Conservation (phyloP, 139 green algal genomes). For the Closterium sp. region DNA sequence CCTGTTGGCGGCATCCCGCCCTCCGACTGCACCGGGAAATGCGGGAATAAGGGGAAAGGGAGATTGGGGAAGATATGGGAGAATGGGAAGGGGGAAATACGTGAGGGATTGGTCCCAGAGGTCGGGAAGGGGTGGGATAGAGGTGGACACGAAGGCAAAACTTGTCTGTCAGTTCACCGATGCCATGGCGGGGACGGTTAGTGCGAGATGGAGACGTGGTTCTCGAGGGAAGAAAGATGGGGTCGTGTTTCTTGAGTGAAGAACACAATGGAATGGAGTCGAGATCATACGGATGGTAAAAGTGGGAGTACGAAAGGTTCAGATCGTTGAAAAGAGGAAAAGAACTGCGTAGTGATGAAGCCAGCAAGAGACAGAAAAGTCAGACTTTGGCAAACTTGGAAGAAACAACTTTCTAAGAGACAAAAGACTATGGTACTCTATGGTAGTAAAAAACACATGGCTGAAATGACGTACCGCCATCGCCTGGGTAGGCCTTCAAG, state of each 20-base stretch:
- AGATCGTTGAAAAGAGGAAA: neutral
- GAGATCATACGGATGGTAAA: neutral
- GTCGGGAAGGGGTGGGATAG: neutral
- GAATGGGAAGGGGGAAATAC: neutral
- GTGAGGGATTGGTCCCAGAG: neutral
- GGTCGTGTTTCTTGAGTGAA: no score
- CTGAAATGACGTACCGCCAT: neutral
- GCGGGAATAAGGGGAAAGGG: neutral
- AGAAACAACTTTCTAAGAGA: neutral
- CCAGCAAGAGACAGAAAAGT: neutral
- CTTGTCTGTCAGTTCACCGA: no score
- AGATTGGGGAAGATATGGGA: no score
- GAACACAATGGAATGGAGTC: no score
- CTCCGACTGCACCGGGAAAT: neutral
- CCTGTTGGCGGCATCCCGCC: neutral
- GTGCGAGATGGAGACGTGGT: neutral
- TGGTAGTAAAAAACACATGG: no score
- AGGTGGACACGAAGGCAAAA: neutral
- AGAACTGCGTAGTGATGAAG: neutral
- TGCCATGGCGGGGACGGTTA: neutral
- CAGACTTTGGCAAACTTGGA: neutral
- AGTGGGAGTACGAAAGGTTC: neutral
- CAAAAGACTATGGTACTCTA: neutral
- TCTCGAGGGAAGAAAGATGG: neutral
- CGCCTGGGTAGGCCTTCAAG: neutral